These are phyloP conservation scores for Achaetomiella virescens DNA, from an alignment of 495 filamentous ascomycete genomes.

Conservation along the genomic window DNA sequence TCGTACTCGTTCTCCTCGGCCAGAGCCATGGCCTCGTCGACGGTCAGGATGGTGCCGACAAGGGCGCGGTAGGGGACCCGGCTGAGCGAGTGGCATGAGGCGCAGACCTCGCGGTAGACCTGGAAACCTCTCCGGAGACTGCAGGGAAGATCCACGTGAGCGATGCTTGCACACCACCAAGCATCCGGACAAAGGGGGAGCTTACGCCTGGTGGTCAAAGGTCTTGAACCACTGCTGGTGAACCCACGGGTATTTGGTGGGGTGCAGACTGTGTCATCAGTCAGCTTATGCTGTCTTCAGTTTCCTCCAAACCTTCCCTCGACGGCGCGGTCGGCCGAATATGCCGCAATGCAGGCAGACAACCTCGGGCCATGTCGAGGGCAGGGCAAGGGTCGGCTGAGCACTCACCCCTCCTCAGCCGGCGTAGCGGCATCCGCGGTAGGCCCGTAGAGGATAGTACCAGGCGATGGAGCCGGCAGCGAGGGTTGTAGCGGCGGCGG, in stretches of 20 bases:
- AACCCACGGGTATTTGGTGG: constrained; percentile 92
- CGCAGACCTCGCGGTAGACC: constrained; percentile 98
- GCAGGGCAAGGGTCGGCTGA: neutral
- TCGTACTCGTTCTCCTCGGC: constrained; percentile 99
- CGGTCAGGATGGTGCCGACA: constrained; percentile 86
- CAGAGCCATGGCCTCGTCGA: constrained; percentile 94
- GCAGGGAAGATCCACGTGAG: constrained; percentile 13
- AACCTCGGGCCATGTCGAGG: constrained; percentile 18
- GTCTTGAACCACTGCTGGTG: constrained; percentile 85
- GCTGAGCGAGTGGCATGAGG: constrained; percentile 91
- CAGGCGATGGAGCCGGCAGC: constrained; percentile 84
- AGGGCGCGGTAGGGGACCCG: constrained; percentile 90
- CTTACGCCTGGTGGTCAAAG: constrained; percentile 94
- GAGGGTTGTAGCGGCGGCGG: constrained; percentile 71
- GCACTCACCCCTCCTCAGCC: constrained; percentile 91
- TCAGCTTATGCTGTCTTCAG: constrained; percentile 20
- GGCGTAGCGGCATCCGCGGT: constrained; percentile 84
- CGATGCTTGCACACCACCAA: neutral
- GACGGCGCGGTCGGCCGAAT: constrained; percentile 19
- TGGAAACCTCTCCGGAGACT: constrained; percentile 99
- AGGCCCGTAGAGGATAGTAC: constrained; percentile 92
- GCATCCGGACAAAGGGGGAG: constrained; percentile 10
- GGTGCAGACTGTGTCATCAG: constrained; percentile 64
- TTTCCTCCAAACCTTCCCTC: neutral
- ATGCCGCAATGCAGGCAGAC: constrained; percentile 28